Conservation (phyloP, 148 eudicot genomes). For the Pharnaceum exiguum region DNA sequence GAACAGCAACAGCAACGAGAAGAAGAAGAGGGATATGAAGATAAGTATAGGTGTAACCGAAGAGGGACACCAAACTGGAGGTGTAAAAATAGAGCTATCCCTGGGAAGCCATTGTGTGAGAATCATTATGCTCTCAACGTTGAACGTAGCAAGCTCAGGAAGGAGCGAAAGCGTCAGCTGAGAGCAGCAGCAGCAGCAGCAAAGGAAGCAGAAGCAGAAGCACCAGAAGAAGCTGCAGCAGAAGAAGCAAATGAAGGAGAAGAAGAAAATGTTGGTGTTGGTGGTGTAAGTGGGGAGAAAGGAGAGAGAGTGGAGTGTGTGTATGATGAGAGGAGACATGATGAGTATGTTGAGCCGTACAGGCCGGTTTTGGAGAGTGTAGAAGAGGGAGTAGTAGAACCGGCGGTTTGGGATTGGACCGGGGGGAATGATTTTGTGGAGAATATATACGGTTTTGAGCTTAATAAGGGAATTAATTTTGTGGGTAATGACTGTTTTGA, state of each 20-base stretch:
- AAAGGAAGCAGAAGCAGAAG: no score
- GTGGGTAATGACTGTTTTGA: background rate
- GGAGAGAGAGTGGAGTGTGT: no score
- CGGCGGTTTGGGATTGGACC: background rate
- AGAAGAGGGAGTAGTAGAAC: background rate
- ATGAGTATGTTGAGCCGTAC: slow-evolving; percentile 15
- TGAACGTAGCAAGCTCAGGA: background rate
- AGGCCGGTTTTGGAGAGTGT: slow-evolving; percentile 11
- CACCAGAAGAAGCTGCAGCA: no score
- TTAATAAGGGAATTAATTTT: background rate
- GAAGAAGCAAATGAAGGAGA: no score
- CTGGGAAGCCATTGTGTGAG: slow-evolving; percentile 6
- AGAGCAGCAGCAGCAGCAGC: background rate
- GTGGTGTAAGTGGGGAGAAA: no score
- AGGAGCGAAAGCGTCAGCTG: background rate
- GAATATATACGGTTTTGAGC: no score
- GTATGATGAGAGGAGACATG: no score
- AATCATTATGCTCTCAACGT: slow-evolving; percentile 7
- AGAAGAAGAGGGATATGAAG: no score
- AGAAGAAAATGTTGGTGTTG: no score
- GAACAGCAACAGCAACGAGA: no score
- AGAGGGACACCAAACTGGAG: slow-evolving; percentile 14
- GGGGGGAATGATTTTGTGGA: background rate
- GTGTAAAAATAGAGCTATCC: slow-evolving; percentile 4
- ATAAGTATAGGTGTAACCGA: slow-evolving; percentile 9